Percentiles rank a stretch among this genome's conserved stretches.
These are phyloP conservation scores for Cynanchum wilfordii DNA, from an alignment of 257 asterid genomes.

Conservation along the genomic window DNA sequence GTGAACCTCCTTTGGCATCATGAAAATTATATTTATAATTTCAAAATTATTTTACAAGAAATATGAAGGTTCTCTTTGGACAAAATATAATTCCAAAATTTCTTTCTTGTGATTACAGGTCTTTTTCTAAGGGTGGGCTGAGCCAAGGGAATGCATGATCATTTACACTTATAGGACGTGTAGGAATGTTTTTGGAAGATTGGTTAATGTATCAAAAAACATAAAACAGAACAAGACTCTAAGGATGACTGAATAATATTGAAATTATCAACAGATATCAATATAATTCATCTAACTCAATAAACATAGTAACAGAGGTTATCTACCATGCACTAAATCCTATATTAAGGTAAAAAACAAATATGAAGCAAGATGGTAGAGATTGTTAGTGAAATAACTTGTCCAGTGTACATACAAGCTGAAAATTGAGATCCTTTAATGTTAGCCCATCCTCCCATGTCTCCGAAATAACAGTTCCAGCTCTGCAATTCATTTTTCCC, in stretches of 20 bases:
- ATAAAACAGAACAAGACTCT: background rate
- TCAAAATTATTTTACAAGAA: background rate
- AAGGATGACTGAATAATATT: background rate
- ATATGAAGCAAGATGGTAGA: background rate
- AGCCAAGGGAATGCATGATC: background rate
- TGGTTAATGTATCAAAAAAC: background rate
- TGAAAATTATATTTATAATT: background rate
- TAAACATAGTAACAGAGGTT: background rate
- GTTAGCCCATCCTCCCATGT: constrained; percentile 99
- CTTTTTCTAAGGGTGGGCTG: background rate
- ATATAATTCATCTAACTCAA: background rate
- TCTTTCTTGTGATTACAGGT: too few species aligned
- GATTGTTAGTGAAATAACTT: background rate
- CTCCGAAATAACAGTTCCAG: constrained; percentile 94
- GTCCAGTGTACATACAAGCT: constrained; percentile 55
- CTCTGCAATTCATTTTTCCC: constrained; percentile 45
- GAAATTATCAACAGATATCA: background rate
- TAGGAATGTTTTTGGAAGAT: background rate
- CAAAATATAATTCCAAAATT: background rate
- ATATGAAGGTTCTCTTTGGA: background rate
- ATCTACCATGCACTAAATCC: background rate
- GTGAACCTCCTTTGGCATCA: background rate
- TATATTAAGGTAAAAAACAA: background rate
- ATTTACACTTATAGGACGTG: background rate
- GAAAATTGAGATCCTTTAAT: constrained; percentile 86